phyloP scores from a whole-genome alignment of 2,329 filamentous ascomycete species.

The Botryotinia globosa region DNA sequence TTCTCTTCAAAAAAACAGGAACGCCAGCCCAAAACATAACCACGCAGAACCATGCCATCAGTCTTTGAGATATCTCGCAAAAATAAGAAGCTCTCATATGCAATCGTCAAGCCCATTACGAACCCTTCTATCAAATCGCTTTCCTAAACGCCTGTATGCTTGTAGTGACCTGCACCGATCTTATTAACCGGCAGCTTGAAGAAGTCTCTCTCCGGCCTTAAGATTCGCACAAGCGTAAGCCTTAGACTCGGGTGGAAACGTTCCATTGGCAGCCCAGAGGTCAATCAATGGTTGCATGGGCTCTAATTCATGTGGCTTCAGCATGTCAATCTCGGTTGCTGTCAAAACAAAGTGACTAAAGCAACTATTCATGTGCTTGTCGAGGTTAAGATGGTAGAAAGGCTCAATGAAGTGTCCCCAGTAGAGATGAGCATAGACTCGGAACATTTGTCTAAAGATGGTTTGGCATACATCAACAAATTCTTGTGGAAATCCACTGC shows the following conservation, averaged over 20 bases:
- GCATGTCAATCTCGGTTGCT: slow-evolving; percentile 75
- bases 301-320: slow-evolving; percentile 86
- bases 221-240: slow-evolving; percentile 64
- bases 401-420: slow-evolving; percentile 89
- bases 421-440: slow-evolving; percentile 96
- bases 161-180: slow-evolving; percentile 13
- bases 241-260: slow-evolving; percentile 74
- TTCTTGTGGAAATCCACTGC: slow-evolving; percentile 85
- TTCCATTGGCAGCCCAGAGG: slow-evolving; percentile 84
- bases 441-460: slow-evolving; percentile 98
- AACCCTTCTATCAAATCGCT: slow-evolving; percentile 21
- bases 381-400: slow-evolving; percentile 77
- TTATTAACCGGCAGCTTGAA: slow-evolving; percentile 38
- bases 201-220: slow-evolving; percentile 56
- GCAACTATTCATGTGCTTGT: slow-evolving; percentile 81
- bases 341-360: slow-evolving; percentile 83
- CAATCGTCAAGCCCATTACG: slow-evolving; percentile 17
- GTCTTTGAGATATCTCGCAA: slow-evolving; percentile 8
- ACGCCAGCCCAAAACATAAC: slow-evolving; percentile 18
- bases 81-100: slow-evolving; percentile 18
- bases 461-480: slow-evolving; percentile 89
- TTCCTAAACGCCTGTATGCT: slow-evolving; percentile 20
- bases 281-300: slow-evolving; percentile 95
- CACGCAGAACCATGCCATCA: slow-evolving; percentile 14
- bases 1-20: slow-evolving; percentile 10